Base-by-base conservation (phyloP, 1,139 yeast genomes). In the Candida glucosophila region DNA sequence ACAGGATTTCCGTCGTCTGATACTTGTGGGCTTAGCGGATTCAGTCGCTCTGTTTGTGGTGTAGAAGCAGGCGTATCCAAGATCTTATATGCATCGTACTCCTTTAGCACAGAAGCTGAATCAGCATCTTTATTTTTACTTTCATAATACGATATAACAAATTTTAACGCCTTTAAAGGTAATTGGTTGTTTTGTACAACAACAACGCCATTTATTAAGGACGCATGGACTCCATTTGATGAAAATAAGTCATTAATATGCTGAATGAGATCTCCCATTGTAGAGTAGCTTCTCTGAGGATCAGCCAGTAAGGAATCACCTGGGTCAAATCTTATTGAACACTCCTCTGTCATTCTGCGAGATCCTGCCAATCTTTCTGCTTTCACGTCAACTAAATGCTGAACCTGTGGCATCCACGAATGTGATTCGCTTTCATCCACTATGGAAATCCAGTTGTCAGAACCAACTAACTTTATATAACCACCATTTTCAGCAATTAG, bases 401-500 rank as follows among this genome's bases (percentile, higher is more conserved):
- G 53, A 7, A 77, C 73, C 27, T 70, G 67, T 2, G 68, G 64
- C 51, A 79, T 73, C 83, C 94, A 83, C 6, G 53, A 50, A 18
- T 57, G 48, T 35, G 66, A 53, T 29, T 68, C 72, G 2, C 50
- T 47, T 30, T 67, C 67, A 29, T 75, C 73, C 13, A 72, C 71
- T 22, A 82, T 58, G 3, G 81, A 65, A 18, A 72, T 54, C 96
- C 96, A 88, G 10, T 58, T 55, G 15, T 61, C 58, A 7, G 61
- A 50, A 2, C 67, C 67, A 16, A 73, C 64, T 14, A 78, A 44
- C 43, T 70, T 75, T 16, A 80, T 68, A 37, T 61, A 77, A 2
- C 86, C 93, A 19, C 97, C 97, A 45, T 80, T 77, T 49, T 88
- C 97, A 1, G 95, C 94, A 37, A 88, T 75, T 27, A 88, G 58